Percentiles rank a stretch among this genome's conserved stretches.
Conservation (phyloP, 768 basidiomycete genomes). For the Pleurotus sapidus region DNA sequence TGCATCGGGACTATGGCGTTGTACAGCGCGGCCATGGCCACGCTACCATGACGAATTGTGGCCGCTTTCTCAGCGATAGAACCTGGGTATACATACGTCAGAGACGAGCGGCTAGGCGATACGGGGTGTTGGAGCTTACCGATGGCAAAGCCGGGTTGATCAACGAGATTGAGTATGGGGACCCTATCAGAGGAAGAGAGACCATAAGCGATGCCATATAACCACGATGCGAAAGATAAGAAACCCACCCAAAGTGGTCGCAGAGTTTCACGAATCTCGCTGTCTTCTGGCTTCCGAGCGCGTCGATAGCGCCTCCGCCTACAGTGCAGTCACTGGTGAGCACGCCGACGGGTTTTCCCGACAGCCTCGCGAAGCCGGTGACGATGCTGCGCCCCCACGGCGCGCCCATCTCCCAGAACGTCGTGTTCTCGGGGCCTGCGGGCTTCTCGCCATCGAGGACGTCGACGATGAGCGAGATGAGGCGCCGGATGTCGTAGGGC, state of each 20-base stretch:
- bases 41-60: slow-evolving; percentile 36
- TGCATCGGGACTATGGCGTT: slow-evolving; percentile 34
- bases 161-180: slow-evolving; percentile 37
- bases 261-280: slow-evolving; percentile 34
- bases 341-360: slow-evolving; percentile 31
- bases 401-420: slow-evolving; percentile 36
- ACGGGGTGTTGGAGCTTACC: slow-evolving; percentile 15
- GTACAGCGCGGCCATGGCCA: slow-evolving; percentile 34
- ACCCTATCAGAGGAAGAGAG: slow-evolving; percentile 17
- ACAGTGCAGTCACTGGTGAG: slow-evolving; percentile 35
- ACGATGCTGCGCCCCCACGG: slow-evolving; percentile 35
- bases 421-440: slow-evolving; percentile 14
- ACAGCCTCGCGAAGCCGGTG: slow-evolving; percentile 35
- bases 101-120: too few relatives aligned
- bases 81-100: slow-evolving; percentile 13
- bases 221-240: not conserved
- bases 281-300: slow-evolving; percentile 36
- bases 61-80: slow-evolving; percentile 34
- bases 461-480: slow-evolving; percentile 33
- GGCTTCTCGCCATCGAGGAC: slow-evolving; percentile 7
- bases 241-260: slow-evolving; percentile 34
- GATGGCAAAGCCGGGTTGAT: slow-evolving; percentile 38
- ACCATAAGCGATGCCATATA: not conserved
- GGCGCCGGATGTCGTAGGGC: slow-evolving; percentile 32
- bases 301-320: slow-evolving; percentile 38